Conservation (phyloP, 208 protist genomes). For the Acanthamoeba lenticulata region DNA sequence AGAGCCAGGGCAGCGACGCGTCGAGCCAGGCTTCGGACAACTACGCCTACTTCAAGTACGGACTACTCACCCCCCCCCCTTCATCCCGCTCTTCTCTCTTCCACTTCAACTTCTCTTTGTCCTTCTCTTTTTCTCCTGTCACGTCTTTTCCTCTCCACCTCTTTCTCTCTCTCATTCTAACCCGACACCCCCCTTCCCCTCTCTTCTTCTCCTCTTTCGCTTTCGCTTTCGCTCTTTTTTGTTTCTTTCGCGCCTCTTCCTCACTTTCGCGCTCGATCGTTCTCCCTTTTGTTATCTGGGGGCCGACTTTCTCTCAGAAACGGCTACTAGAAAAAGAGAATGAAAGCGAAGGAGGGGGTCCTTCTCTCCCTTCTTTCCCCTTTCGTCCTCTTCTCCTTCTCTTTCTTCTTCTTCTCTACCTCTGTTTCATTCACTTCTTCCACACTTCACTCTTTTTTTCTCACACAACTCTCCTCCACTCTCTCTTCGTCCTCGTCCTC, state of each 20-base stretch:
- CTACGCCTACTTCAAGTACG: conserved; percentile 38
- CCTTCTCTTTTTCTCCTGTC: not conserved
- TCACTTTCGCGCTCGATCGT: too few relatives aligned
- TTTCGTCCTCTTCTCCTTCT: too few relatives aligned
- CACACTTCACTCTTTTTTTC: too few relatives aligned
- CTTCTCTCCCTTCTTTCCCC: not conserved
- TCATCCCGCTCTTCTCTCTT: not conserved
- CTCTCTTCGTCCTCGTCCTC: not conserved
- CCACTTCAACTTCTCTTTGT: not conserved
- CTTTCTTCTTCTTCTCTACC: not conserved
- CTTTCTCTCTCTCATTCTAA: not conserved
- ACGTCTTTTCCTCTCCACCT: too few relatives aligned
- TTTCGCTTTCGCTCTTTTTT: not conserved
- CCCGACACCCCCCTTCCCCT: not conserved
- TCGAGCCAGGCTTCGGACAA: not conserved
- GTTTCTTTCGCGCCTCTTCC: too few relatives aligned
- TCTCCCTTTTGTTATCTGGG: too few relatives aligned
- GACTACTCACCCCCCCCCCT: not conserved
- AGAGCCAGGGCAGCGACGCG: not conserved
- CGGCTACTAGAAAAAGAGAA: too few relatives aligned
- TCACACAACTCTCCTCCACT: not conserved
- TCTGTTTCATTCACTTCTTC: not conserved
- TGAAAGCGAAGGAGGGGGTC: conserved; percentile 6
- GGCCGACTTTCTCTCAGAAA: not conserved
- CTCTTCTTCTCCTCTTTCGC: not conserved